Evolutionary conservation across 225 moss, liverwort and hornwort species (phyloP), one percentile per base, ranked within the genome.

Genomic region (Bryoerythrophyllum caledonicum): DNA sequence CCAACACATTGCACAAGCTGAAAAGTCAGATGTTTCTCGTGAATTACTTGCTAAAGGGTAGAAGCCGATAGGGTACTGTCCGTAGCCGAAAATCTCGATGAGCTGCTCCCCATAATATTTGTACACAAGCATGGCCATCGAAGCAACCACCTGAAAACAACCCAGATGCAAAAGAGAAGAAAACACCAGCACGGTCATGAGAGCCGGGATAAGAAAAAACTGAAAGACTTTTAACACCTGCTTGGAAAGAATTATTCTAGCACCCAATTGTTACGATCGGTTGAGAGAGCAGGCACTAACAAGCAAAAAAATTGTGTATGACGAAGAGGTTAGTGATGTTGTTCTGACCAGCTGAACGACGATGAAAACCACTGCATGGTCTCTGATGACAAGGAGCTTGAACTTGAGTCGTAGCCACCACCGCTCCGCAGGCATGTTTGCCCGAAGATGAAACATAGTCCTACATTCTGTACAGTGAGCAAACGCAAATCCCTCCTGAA

Each of bases 401-500:
- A 94, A 94, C 71, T 92, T 94, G 38, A 92, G 74, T 70, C 90
- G 85, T 75, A 94, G 80, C 94, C 94, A 92, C 94, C 92, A 94
- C 74, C 92, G 88, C 77, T 92, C 90, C 17, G 94, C 86, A 63
- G 92, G 92, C 82, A 92, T 82, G 77, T 87, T 92, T 25, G 94
- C 87, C 74, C 90, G 87, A 78, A 94, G 85, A 83, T 89, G 76
- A 76, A 94, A 94, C 56, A 85, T 63, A 67, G 94, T 80, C 81
- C 92, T 90, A 85, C 94, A 94, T 89, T 94, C 94, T 86, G 90
- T 87, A 86, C 94, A 94, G 69, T 94, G 90, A 68, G 92, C 94
- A 89, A 94, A 94, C 68, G 94, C 92, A 84, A 94, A 94, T 63
- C 94, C 94, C 89, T 94, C 92, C 90, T 94, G 87, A 84, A 84